These are phyloP conservation scores for Crithidia bombi DNA, from an alignment of 208 protist species.

Conservation along the genomic window DNA sequence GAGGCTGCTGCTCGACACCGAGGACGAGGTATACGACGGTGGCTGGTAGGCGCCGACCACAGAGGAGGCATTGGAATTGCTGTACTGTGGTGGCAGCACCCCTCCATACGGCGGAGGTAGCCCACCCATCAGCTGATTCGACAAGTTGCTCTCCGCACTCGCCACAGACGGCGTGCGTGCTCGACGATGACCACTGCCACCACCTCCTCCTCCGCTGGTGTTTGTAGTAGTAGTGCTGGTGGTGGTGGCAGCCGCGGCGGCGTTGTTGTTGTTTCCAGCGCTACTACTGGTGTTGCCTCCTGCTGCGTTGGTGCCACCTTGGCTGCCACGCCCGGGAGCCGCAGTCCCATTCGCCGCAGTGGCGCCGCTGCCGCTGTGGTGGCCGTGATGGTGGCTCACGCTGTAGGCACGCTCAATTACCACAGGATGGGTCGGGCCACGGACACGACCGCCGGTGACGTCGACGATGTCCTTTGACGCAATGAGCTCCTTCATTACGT, in stretches of 20 bases:
- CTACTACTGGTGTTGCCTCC: neutral
- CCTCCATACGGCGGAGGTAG: slow-evolving; percentile 34
- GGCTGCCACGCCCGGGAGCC: too few species aligned
- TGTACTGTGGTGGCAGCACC: slow-evolving; percentile 28
- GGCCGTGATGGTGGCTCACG: slow-evolving; percentile 35
- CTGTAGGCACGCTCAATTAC: slow-evolving; percentile 83
- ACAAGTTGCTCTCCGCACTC: slow-evolving; percentile 30
- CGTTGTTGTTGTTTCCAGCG: neutral
- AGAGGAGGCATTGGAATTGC: neutral
- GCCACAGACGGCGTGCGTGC: slow-evolving; percentile 12
- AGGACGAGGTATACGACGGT: slow-evolving; percentile 24
- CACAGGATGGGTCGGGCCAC: slow-evolving; percentile 77
- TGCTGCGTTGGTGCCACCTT: neutral
- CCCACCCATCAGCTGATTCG: slow-evolving; percentile 13
- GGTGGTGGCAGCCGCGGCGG: neutral
- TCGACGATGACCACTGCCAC: slow-evolving; percentile 9
- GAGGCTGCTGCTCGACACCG: slow-evolving; percentile 16
- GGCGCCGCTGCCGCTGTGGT: slow-evolving; percentile 16
- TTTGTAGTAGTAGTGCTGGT: neutral
- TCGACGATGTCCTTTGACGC: slow-evolving; percentile 55
- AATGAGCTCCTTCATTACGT: slow-evolving; percentile 63
- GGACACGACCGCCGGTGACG: slow-evolving; percentile 48
- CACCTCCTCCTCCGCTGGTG: neutral
- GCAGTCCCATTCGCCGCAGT: neutral
- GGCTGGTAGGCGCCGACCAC: slow-evolving; percentile 1